Conservation (phyloP, 441 rosid species). For the Capsella rubella region DNA sequence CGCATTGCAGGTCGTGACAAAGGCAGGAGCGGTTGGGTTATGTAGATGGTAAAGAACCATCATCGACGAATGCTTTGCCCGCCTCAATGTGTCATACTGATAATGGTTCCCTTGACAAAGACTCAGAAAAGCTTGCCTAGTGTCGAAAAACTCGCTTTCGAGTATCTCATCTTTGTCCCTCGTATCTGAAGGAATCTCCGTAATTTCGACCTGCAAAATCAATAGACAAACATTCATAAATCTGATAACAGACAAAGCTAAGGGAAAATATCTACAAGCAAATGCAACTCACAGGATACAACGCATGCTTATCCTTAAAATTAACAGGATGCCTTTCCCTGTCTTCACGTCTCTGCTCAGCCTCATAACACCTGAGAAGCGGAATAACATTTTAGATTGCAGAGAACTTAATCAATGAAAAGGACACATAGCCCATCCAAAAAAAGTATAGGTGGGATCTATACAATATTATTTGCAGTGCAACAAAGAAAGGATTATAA, state of each 20-base stretch:
- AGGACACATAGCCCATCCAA: conserved; percentile 11
- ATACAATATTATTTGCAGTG: conserved; percentile 3
- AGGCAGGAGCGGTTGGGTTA: conserved; percentile 99
- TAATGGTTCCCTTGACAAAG: conserved; percentile 99
- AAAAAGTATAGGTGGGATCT: neutral
- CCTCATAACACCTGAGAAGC: conserved; percentile 81
- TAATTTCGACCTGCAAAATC: conserved; percentile 72
- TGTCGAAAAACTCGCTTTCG: conserved; percentile 98
- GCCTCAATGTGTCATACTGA: conserved; percentile 96
- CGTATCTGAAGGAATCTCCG: conserved; percentile 79
- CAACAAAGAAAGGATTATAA: neutral
- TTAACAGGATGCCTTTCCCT: conserved; percentile 92
- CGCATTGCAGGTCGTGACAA: conserved; percentile 87
- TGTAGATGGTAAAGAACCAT: conserved; percentile 99
- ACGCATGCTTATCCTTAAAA: conserved; percentile 80
- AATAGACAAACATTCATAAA: conserved; percentile 26
- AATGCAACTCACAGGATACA: conserved; percentile 72
- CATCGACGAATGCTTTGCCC: conserved; percentile 99
- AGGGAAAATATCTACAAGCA: conserved; percentile 21
- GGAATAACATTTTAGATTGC: conserved; percentile 30
- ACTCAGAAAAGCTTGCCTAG: conserved; percentile 98
- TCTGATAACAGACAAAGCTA: conserved; percentile 14
- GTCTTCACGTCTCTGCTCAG: conserved; percentile 91
- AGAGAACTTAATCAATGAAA: conserved; percentile 31
- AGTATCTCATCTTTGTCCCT: conserved; percentile 97